phyloP scores from a whole-genome alignment of 495 filamentous ascomycete genomes.

The Bryoglossum gracile region DNA sequence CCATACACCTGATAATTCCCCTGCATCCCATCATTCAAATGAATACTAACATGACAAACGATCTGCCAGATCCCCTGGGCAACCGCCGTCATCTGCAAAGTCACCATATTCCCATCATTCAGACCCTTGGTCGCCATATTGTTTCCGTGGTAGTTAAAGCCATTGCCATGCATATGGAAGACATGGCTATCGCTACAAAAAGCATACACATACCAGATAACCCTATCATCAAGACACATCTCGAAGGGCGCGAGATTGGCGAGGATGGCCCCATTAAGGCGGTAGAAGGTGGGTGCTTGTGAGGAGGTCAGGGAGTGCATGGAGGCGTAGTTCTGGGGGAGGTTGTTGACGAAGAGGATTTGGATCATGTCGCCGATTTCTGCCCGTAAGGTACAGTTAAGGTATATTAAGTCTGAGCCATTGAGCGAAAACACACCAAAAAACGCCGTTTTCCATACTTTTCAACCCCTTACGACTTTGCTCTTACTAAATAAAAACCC shows the following conservation, averaged over 20 bases:
- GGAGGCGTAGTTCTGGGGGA: slow-evolving; percentile 21
- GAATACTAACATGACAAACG: neutral
- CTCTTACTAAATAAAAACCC: no score
- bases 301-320: slow-evolving; percentile 15
- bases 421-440: no score
- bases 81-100: neutral
- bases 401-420: no score
- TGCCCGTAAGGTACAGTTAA: slow-evolving; percentile 19
- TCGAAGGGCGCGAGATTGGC: neutral
- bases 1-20: neutral
- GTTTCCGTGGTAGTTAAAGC: neutral
- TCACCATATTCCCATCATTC: neutral
- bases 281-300: neutral
- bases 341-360: slow-evolving; percentile 26
- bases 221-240: neutral
- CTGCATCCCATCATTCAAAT: neutral
- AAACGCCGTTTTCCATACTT: no score
- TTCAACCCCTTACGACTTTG: no score
- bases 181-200: neutral
- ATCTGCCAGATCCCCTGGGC: neutral
- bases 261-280: neutral
- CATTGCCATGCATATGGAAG: neutral
- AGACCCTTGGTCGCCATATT: neutral
- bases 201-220: neutral
- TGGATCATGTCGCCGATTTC: slow-evolving; percentile 29